Conservation (phyloP, 352 stramenopile genomes). For the Phytophthora crassamura region DNA sequence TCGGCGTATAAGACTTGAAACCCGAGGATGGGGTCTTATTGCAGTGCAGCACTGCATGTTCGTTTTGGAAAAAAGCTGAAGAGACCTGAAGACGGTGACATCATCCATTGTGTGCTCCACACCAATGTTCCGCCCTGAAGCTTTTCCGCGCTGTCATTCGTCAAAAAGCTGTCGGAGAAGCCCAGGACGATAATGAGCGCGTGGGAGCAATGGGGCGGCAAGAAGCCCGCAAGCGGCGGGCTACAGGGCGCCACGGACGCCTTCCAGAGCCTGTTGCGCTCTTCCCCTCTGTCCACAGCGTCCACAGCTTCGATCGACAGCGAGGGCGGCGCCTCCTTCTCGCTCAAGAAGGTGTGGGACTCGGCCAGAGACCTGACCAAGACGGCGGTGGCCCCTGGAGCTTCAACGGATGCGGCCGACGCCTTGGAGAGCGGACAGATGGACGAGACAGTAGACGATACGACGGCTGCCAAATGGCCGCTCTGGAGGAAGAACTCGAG, state of each 20-base stretch:
- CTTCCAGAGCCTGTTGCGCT: slow-evolving; percentile 59
- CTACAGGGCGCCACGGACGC: slow-evolving; percentile 52
- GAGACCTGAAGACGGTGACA: neutral
- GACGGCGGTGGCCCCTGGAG: slow-evolving; percentile 25
- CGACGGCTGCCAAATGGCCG: slow-evolving; percentile 37
- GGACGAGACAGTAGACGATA: slow-evolving; percentile 30
- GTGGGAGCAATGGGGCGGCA: slow-evolving; percentile 79
- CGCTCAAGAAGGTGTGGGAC: slow-evolving; percentile 70
- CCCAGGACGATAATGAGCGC: slow-evolving; percentile 40
- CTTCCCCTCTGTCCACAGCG: slow-evolving; percentile 53
- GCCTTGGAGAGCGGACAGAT: slow-evolving; percentile 58
- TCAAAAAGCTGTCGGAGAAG: slow-evolving; percentile 3
- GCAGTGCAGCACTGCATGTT: no score
- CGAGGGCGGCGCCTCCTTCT: slow-evolving; percentile 32
- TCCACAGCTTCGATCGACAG: slow-evolving; percentile 45
- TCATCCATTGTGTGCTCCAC: neutral
- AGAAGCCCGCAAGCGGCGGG: slow-evolving; percentile 48
- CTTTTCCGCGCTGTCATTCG: slow-evolving; percentile 11
- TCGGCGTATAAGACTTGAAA: no score
- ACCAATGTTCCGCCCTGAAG: slow-evolving; percentile 11
- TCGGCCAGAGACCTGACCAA: slow-evolving; percentile 66
- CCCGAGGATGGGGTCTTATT: no score
- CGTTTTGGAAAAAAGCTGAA: neutral
- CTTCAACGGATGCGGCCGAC: slow-evolving; percentile 33
- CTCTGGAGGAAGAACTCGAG: slow-evolving; percentile 53